Conservation (phyloP, 208 protist species). For the Porcisia deanei region DNA sequence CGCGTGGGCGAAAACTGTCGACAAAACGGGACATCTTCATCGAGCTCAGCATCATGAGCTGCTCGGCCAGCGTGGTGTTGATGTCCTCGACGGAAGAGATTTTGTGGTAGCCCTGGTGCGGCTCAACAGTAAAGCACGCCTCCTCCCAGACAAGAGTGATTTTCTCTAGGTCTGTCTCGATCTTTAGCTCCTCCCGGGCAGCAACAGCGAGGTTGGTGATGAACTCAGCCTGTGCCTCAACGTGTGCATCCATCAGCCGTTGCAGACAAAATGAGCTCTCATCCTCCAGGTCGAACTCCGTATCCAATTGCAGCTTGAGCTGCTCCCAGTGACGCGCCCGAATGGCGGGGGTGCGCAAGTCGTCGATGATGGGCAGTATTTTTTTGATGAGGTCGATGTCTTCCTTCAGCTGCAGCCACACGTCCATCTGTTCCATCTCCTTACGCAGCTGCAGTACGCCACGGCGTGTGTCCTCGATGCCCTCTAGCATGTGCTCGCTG, state of each 20-base stretch:
- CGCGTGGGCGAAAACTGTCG: constrained; percentile 94
- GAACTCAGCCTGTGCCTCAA: constrained; percentile 94
- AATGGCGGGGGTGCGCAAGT: constrained; percentile 95
- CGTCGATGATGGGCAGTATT: constrained; percentile 95
- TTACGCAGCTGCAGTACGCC: constrained; percentile 85
- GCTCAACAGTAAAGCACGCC: constrained; percentile 82
- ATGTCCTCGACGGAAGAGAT: constrained; percentile 94
- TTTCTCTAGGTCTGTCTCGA: constrained; percentile 93
- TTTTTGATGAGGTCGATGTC: constrained; percentile 96
- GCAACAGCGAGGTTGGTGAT: constrained; percentile 93
- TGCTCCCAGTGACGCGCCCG: constrained; percentile 93
- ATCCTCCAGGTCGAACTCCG: constrained; percentile 91
- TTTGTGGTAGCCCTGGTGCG: constrained; percentile 92
- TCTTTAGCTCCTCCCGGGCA: constrained; percentile 95
- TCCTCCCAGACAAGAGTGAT: constrained; percentile 93
- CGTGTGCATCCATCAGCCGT: constrained; percentile 91
- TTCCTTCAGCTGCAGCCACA: constrained; percentile 94
- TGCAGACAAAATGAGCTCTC: constrained; percentile 93
- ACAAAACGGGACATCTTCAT: constrained; percentile 98
- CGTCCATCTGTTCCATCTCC: constrained; percentile 93
- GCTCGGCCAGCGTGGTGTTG: constrained; percentile 93
- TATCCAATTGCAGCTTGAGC: constrained; percentile 92
- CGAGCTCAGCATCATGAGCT: constrained; percentile 91
- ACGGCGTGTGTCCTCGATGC: constrained; percentile 80
- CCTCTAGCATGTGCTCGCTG: constrained; percentile 93